phyloP scores from a whole-genome alignment of 1,139 yeast genomes.

The Saccharomyces hybrid region DNA sequence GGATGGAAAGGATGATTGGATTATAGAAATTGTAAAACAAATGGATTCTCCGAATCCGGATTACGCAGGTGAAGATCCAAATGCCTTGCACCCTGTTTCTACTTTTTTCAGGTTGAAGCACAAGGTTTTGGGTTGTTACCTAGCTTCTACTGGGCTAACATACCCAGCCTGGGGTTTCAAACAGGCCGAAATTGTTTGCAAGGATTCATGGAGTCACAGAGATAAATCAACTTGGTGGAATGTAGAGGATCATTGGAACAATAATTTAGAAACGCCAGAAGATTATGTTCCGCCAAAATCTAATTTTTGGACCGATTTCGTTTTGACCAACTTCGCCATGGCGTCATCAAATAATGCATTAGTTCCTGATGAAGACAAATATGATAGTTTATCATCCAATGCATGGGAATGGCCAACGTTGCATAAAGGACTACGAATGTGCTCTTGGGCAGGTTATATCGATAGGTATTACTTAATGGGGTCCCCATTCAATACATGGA shows the following conservation, averaged over 20 bases:
- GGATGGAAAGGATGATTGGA: slow-evolving; percentile 67
- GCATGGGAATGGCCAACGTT: slow-evolving; percentile 84
- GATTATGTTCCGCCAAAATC: slow-evolving; percentile 58
- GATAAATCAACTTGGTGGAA: slow-evolving; percentile 81
- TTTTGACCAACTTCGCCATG: slow-evolving; percentile 68
- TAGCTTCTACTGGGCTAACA: slow-evolving; percentile 63
- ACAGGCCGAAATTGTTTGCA: slow-evolving; percentile 75
- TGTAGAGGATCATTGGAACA: slow-evolving; percentile 58
- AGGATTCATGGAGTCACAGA: slow-evolving; percentile 39
- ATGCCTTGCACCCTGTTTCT: slow-evolving; percentile 55
- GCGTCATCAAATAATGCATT: slow-evolving; percentile 72
- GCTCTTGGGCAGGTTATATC: slow-evolving; percentile 46
- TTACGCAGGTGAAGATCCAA: slow-evolving; percentile 35
- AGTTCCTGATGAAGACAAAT: slow-evolving; percentile 64
- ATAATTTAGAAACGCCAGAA: slow-evolving; percentile 36
- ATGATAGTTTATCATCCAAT: slow-evolving; percentile 54
- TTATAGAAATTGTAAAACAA: slow-evolving; percentile 56
- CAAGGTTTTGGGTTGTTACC: slow-evolving; percentile 58
- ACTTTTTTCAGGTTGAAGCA: slow-evolving; percentile 62
- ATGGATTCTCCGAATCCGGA: slow-evolving; percentile 43
- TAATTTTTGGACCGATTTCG: slow-evolving; percentile 61
- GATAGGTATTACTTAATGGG: slow-evolving; percentile 57
- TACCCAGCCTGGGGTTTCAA: slow-evolving; percentile 79
- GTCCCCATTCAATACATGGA: slow-evolving; percentile 62
- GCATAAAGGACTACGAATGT: slow-evolving; percentile 59